phyloP scores from a whole-genome alignment of 106 monocot genomes.

The Chionographis japonica region DNA sequence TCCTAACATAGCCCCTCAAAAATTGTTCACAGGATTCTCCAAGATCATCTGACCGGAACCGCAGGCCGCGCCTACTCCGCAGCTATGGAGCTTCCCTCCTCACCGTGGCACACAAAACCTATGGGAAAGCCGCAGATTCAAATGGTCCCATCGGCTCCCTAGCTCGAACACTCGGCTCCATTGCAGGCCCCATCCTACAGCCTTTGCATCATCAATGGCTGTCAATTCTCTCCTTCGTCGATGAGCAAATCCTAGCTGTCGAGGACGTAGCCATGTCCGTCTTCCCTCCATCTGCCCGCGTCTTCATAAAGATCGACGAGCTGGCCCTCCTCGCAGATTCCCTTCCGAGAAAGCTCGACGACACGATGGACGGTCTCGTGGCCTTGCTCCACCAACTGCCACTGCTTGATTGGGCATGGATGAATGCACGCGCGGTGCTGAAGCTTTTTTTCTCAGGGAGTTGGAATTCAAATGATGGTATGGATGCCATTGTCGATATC shows the following conservation, averaged over 20 bases:
- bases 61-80: slow-evolving; percentile 25
- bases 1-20: no score
- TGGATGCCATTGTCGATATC: slow-evolving; percentile 13
- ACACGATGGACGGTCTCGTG: background rate
- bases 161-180: slow-evolving; percentile 1
- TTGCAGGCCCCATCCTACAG: slow-evolving; percentile 8
- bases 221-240: slow-evolving; percentile 17
- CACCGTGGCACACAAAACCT: slow-evolving; percentile 14
- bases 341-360: slow-evolving; percentile 17
- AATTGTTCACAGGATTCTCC: slow-evolving; percentile 7
- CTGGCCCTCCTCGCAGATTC: slow-evolving; percentile 16
- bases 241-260: slow-evolving; percentile 5
- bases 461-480: background rate
- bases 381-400: background rate
- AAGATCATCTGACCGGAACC: background rate
- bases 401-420: background rate
- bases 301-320: slow-evolving; percentile 23
- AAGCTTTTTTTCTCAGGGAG: background rate
- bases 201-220: slow-evolving; percentile 15
- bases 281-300: slow-evolving; percentile 10
- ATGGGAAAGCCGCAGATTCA: slow-evolving; percentile 4
- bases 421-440: background rate
- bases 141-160: slow-evolving; percentile 13
- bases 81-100: slow-evolving; percentile 18
- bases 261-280: slow-evolving; percentile 16